Evolutionary conservation across 2,329 filamentous ascomycete species (phyloP), one percentile per base, ranked within the genome.

Genomic region (Cadophora sp.): DNA sequence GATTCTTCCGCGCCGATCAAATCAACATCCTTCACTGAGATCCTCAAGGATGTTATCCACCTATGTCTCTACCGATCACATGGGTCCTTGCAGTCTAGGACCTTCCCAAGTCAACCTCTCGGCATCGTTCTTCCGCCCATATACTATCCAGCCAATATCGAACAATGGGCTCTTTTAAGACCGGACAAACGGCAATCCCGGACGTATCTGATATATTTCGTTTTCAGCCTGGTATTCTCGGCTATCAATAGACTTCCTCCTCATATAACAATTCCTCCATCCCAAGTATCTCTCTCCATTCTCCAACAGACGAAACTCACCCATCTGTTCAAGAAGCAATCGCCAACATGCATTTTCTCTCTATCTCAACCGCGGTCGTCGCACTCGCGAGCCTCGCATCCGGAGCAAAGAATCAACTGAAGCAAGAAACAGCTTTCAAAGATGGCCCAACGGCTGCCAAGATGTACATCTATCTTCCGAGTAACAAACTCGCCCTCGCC

Each of bases 381-480:
- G 65, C 68, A 22, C 41, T 67, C 18, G 53, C 58, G 7, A 43
- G 51, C 27, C n/a, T 67, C 9, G 59, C 62, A 27, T 61, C 59
- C 41, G 68, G 66, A 16, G 62, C 63, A 39, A 55, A 59, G 20
- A 62, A 53, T 11, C 59, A 64, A 33, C 65, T 73, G 3, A 59
- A 71, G 45, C 63, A 70, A 5, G 69, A 74, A 51, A 66, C 68
- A 6, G 66, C 27, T 18, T 76, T 76, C 56, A 72, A 60, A 1
- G 58, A 63, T 56, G 70, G 70, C 1, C 73, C 74, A 0, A 74
- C 73, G 2, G 65, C 59, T 1, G 73, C 70, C 1, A 58, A 58
- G 3, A 75, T 76, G 73, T 74, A 74, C 55, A 66, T 74, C 27
- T 76, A 76, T 36, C 53, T 74, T 11, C 74, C 74, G 20, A 68